Evolutionary conservation across 768 basidiomycete genomes (phyloP).

Genomic region (Boletus fagicola): DNA sequence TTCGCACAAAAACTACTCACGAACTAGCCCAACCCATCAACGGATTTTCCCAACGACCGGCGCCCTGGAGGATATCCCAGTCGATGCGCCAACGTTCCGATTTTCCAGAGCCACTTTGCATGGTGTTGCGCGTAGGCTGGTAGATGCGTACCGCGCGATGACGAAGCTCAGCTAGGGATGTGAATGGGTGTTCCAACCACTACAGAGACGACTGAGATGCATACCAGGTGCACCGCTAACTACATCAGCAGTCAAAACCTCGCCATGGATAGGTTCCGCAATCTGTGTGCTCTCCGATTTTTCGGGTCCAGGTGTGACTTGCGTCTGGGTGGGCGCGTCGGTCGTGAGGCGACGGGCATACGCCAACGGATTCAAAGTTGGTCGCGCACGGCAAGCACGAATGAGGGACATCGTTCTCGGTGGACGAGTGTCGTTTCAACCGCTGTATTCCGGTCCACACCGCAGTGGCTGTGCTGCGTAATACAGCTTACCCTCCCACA

Average conservation of each 20-base stretch:
- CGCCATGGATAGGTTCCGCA: conserved; percentile 47
- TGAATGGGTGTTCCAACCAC: not conserved
- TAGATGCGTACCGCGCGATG: conserved; percentile 89
- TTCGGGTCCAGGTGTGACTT: conserved; percentile 16
- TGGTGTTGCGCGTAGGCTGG: conserved; percentile 90
- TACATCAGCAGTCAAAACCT: conserved; percentile 74
- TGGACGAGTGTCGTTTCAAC: not conserved
- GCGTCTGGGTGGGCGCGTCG: conserved; percentile 20
- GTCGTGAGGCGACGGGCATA: conserved; percentile 23
- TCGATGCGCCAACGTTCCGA: conserved; percentile 91
- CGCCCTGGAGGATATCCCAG: conserved; percentile 87
- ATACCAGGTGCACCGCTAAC: conserved; percentile 85
- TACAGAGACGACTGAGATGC: conserved; percentile 21
- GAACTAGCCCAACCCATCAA: conserved; percentile 97
- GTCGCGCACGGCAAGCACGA: conserved; percentile 41
- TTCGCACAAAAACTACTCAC: conserved; percentile 46
- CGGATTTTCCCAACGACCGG: conserved; percentile 96
- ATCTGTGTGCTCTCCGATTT: conserved; percentile 35
- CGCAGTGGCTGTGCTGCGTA: conserved; percentile 23
- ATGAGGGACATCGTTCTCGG: conserved; percentile 51
- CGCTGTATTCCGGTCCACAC: conserved; percentile 3
- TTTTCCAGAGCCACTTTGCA: conserved; percentile 90
- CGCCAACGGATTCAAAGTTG: conserved; percentile 14
- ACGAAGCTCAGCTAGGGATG: conserved; percentile 66
- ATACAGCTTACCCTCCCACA: not conserved